These are phyloP conservation scores for Ramaria rubella DNA, from an alignment of 768 basidiomycete species.

Conservation along the genomic window DNA sequence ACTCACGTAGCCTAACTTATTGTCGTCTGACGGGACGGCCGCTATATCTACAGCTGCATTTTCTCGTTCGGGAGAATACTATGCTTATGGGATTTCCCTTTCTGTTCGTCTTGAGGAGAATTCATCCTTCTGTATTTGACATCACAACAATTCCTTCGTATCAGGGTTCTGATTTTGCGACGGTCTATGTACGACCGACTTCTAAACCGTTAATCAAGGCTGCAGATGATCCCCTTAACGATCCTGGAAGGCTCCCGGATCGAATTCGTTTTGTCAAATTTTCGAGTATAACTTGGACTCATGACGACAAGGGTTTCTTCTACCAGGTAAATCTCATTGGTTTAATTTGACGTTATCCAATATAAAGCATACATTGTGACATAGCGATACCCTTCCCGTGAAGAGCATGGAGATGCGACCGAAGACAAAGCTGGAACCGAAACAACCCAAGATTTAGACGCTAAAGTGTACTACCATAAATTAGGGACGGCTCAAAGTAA, in stretches of 20 bases:
- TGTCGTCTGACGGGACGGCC: conserved; percentile 67
- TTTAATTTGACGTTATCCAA: background rate
- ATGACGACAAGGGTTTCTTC: conserved; percentile 78
- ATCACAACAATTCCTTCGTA: conserved; percentile 1
- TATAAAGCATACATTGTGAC: background rate
- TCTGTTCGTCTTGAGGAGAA: conserved; percentile 41
- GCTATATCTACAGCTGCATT: conserved; percentile 54
- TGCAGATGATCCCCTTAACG: conserved; percentile 47
- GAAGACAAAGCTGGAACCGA: conserved; percentile 52
- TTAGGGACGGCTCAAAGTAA: conserved; percentile 65
- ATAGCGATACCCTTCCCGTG: conserved; percentile 52
- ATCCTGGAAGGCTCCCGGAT: conserved; percentile 52
- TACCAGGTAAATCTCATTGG: conserved; percentile 49
- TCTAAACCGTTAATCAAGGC: conserved; percentile 44
- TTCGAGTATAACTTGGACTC: conserved; percentile 64
- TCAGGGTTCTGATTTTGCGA: conserved; percentile 70
- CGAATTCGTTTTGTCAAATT: conserved; percentile 75
- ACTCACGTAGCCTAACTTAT: conserved; percentile 56
- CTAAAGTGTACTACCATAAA: conserved; percentile 71
- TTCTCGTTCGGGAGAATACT: conserved; percentile 61
- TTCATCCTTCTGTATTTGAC: conserved; percentile 5
- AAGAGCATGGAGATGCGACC: conserved; percentile 37
- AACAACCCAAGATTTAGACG: conserved; percentile 56
- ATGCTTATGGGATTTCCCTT: conserved; percentile 68
- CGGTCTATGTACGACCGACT: conserved; percentile 61